Base-by-base conservation (phyloP, 202 grass and related monocot species). In the Digitaria exilis region DNA sequence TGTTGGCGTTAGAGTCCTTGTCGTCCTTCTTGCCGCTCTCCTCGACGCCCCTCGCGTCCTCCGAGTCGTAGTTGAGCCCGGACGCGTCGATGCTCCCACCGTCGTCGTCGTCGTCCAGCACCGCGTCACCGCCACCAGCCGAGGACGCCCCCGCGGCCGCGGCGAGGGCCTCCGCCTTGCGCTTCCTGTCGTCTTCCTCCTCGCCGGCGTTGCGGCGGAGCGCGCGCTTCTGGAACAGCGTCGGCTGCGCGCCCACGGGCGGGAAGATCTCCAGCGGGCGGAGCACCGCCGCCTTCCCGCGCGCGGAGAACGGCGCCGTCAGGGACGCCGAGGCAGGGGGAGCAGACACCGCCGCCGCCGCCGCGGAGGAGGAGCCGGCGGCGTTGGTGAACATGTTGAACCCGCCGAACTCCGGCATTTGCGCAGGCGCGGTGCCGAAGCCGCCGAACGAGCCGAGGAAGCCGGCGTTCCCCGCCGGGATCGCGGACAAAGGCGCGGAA, bases 171-270 rank as follows among this genome's bases (percentile, higher is more conserved):
- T 26, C 41, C 7, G 83, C 75, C 84, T 89, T 78, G 72, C 88
- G 82, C 60, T 77, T 91, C 88, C 65, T 90, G 70, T 91, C 79
- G 88, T 82, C 68, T 18, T 88, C 85, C 55, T 90, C 75, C 67
- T 77, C 90, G 85, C 87, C 55, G 19, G 90, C 87, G 80, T 88
- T 98, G 69, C 92, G 95, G 30, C 90, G 89, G 61, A 98, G 89
- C 0, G 89, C 95, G 42, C 96, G 92, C 65, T 98, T 98, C 85
- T 98, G 92, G 85, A 98, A 98, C 54, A 98, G 78, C 62, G 91
- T 98, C 14, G 96, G 96, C 83, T 95, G 92, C 65, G 91, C 55
- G 24, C 96, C 96, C 14, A 91, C 85, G 0, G 92, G 45, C 55
- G 96, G 92, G 73, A 98, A 85, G 63, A 90, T 83, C 71, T 98